Evolutionary conservation across 495 filamentous ascomycete genomes (phyloP).

Genomic region (Aspergillus baeticus): DNA sequence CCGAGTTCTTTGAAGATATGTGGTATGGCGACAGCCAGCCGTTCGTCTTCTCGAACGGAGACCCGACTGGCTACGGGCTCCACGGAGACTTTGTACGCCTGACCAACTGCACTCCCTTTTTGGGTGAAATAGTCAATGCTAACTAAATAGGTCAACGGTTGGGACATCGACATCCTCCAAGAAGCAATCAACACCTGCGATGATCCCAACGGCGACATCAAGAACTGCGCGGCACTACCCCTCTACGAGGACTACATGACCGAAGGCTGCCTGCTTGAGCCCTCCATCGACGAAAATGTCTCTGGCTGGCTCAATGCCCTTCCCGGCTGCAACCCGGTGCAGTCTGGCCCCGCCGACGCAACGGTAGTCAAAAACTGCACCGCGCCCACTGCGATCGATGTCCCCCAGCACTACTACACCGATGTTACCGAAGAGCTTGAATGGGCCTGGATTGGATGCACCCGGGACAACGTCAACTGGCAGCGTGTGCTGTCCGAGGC

Average conservation of each 20-base stretch:
- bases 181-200: constrained; percentile 10
- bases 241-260: background rate
- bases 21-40: constrained; percentile 60
- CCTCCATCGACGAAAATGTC: constrained; percentile 5
- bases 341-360: constrained; percentile 1
- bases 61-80: constrained; percentile 11
- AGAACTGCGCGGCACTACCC: constrained; percentile 1
- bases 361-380: background rate
- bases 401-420: constrained; percentile 7
- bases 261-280: constrained; percentile 6
- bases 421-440: background rate
- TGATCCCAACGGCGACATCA: constrained; percentile 8
- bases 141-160: constrained; percentile 11
- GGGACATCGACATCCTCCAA: constrained; percentile 14
- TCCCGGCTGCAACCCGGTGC: constrained; percentile 10
- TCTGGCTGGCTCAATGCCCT: constrained; percentile 5
- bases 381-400: background rate
- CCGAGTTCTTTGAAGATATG: constrained; percentile 49
- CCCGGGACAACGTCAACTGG: background rate
- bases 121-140: background rate
- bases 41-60: constrained; percentile 52
- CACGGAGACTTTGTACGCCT: constrained; percentile 13
- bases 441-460: constrained; percentile 7
- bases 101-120: background rate
- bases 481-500: background rate